Evolutionary conservation across 768 basidiomycete genomes (phyloP), one percentile per base, ranked within the genome.

Genomic region (Pulveroboletus sp.): DNA sequence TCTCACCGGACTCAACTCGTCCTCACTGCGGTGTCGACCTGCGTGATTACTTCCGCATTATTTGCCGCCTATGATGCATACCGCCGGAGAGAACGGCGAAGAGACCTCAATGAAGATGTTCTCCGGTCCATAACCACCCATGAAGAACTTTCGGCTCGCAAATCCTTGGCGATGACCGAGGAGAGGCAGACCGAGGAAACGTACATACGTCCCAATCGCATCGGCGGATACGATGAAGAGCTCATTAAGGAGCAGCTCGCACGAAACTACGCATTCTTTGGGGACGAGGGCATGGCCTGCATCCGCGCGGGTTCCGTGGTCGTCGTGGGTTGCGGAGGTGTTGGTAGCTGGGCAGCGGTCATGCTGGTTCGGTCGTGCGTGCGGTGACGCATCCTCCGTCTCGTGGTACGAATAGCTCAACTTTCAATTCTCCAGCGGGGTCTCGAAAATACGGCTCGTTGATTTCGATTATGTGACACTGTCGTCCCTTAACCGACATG

Each of bases 391-490:
- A 26, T 8, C 38, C 24, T 43, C 26, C 38, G 17, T 30, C 32
- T n/a, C 18, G 31, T 14, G 14, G 26, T 8, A 17, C 9, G 32
- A 6, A 11, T 37, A 5, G 21, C 38, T 50, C 47, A 32, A 45
- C 21, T 27, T 36, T 57, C 38, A 0, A 7, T 47, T 33, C 24
- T 58, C 14, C 57, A 89, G 89, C 32, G 89, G 89, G 26, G 76
- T 92, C 18, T 79, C 83, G 24, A 82, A 78, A 49, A 82, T 91
- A 56, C 79, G 90, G 18, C 76, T 92, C n/a, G 72, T 93, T 9
- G 91, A 97, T 73, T 97, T 98, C 66, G 96, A 98, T 79, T 84
- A 94, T 56, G 94, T 97, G 56, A 93, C 94, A 0, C 73, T 99
- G 12, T 94, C 91, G 3, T 96, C 93, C 0, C 79, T 99, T 35